These are phyloP conservation scores for Ajuga reptans DNA, from an alignment of 305 asterid species.

Conservation along the genomic window DNA sequence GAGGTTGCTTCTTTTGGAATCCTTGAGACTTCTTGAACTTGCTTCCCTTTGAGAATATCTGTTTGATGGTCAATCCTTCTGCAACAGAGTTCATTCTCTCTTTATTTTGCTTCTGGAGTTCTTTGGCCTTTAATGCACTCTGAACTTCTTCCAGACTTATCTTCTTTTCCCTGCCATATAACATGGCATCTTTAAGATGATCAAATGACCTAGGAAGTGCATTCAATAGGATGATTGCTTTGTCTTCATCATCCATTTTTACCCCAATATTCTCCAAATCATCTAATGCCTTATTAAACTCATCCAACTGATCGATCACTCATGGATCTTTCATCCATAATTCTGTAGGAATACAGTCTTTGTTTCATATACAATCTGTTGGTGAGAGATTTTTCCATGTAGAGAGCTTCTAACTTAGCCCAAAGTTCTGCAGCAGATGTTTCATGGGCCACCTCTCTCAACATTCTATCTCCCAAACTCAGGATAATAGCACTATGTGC, in stretches of 20 bases:
- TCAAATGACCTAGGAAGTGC: too few relatives aligned
- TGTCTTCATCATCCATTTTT: too few relatives aligned
- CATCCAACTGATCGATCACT: not conserved
- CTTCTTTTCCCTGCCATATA: not conserved
- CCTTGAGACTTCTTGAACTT: too few relatives aligned
- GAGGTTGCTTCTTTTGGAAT: too few relatives aligned
- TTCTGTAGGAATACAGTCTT: not conserved
- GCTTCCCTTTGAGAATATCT: too few relatives aligned
- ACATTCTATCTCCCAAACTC: too few relatives aligned
- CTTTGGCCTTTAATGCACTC: not conserved
- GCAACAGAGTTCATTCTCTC: rapidly evolving
- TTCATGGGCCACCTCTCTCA: too few relatives aligned
- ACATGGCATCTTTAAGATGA: too few relatives aligned
- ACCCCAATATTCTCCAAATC: too few relatives aligned
- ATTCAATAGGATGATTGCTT: too few relatives aligned
- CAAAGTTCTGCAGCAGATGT: not conserved
- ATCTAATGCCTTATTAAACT: not conserved
- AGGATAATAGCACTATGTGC: too few relatives aligned
- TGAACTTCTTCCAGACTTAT: not conserved
- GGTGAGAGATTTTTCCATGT: not conserved
- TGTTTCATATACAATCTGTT: not conserved
- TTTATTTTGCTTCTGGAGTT: not conserved
- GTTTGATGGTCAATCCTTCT: not conserved
- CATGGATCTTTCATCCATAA: not conserved
- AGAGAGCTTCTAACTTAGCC: not conserved